Evolutionary conservation across 371 early-diverging fungal genomes (phyloP).

Genomic region (Modicella reniformis): DNA sequence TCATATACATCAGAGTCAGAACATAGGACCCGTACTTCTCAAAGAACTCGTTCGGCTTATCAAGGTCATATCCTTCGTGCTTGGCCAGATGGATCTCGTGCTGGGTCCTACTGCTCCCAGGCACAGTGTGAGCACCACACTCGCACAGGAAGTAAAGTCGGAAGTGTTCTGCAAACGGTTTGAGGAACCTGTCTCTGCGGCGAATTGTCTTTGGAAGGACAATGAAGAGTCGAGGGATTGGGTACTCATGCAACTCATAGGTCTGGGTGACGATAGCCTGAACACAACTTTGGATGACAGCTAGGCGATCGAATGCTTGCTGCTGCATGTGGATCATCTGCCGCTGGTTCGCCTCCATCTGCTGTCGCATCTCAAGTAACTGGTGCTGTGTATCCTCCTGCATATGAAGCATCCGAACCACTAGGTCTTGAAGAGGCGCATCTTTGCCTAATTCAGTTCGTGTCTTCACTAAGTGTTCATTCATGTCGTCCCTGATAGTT

Average conservation of each 20-base stretch:
- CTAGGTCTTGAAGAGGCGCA: no score
- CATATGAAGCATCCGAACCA: no score
- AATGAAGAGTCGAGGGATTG: constrained; percentile 34
- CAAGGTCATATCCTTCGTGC: constrained; percentile 41
- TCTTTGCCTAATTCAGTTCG: no score
- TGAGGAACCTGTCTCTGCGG: constrained; percentile 1
- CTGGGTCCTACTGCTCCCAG: background rate
- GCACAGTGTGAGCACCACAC: constrained; percentile 24
- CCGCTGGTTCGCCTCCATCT: no score
- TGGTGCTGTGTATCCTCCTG: no score
- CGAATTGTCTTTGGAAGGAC: constrained; percentile 8
- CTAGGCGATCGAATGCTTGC: no score
- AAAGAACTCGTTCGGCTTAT: constrained; percentile 36
- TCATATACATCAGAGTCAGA: constrained; percentile 28
- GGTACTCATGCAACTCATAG: constrained; percentile 37
- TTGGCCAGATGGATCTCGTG: constrained; percentile 40
- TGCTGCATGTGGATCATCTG: no score
- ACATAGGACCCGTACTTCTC: constrained; percentile 33
- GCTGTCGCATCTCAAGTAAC: no score
- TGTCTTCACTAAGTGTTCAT: background rate
- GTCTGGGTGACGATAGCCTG: constrained; percentile 1
- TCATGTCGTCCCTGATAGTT: background rate
- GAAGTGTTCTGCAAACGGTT: constrained; percentile 25
- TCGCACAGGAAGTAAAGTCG: constrained; percentile 41
- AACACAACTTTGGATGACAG: no score